phyloP scores from a whole-genome alignment of 139 green algal species.

The Chlorella vulgaris region DNA sequence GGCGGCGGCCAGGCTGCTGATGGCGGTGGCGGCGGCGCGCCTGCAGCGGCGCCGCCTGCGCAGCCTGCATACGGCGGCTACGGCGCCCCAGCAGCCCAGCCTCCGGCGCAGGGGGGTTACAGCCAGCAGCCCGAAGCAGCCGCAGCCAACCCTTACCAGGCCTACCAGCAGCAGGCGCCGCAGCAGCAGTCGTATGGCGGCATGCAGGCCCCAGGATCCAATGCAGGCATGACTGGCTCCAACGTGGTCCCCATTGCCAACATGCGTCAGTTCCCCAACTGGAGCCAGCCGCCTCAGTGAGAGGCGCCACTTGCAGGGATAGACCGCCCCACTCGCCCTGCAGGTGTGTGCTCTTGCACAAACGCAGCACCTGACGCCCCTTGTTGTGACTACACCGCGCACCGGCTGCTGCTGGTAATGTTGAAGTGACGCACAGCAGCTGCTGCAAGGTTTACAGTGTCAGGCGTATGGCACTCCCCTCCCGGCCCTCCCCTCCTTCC shows the following conservation, averaged over 20 bases:
- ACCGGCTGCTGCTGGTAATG: neutral
- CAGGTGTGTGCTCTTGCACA: slow-evolving; percentile 1
- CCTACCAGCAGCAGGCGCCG: neutral
- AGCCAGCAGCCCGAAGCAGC: slow-evolving; percentile 11
- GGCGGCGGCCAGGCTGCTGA: slow-evolving; percentile 7
- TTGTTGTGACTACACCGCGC: neutral
- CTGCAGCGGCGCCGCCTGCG: neutral
- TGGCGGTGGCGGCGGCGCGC: neutral
- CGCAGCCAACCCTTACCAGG: neutral
- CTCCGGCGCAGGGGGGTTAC: neutral
- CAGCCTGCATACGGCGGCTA: neutral
- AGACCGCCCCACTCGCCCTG: neutral
- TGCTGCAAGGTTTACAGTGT: neutral
- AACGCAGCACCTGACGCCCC: neutral
- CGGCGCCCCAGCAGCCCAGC: neutral
- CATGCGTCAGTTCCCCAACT: slow-evolving; percentile 35
- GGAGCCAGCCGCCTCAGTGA: slow-evolving; percentile 26
- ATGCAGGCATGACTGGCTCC: slow-evolving; percentile 31
- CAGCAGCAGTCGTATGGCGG: neutral
- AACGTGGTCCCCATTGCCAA: slow-evolving; percentile 39
- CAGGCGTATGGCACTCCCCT: neutral
- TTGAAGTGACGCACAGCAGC: too few species aligned
- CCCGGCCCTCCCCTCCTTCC: neutral
- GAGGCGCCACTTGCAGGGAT: neutral
- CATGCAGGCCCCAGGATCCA: neutral